Base-by-base conservation (phyloP, 2,329 filamentous ascomycete genomes). In the Venturiaceae sp. region DNA sequence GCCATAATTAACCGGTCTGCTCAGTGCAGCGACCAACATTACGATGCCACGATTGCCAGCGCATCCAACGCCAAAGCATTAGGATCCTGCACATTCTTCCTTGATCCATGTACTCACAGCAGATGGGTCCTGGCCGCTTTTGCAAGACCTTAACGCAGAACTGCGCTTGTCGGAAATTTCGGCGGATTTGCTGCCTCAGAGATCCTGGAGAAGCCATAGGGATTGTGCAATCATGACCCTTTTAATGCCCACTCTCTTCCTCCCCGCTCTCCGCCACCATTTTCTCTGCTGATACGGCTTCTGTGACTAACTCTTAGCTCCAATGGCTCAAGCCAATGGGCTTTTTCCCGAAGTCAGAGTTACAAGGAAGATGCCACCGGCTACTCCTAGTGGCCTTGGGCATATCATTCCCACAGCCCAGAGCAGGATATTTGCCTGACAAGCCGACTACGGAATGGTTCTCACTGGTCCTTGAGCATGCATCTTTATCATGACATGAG, bases 401-500 rank as follows among this genome's bases (percentile, higher is more conserved):
- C 30, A 23, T 53, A 34, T 53, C 32, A 23, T 36, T 37, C 30
- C 32, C n/a, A 34, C 16, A 34, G 50, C 16, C 30, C 30, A 36
- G 21, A 37, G 32, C 30, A 28, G 30, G 32, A 53, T 53, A n/a
- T n/a, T 53, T n/a, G 52, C n/a, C 52, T 53, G 11, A 28, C 32
- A 13, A 5, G 13, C 30, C 52, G 34, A 34, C 32, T 6, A 32
- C 52, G 52, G 32, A 19, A 19, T n/a, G 26, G 16, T 34, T 30
- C 34, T 56, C 30, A 46, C 34, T 56, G 36, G 54, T 11, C 26
- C 32, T 3, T 26, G 66, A 66, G 62, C 67, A 71, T 72, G 70
- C 70, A 70, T 61, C 66, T 68, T 64, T 67, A 72, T 72, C 71
- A 72, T 66, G 61, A 62, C 64, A 63, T 64, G 67, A 68, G 70